Evolutionary conservation across 1,139 yeast species (phyloP).

Genomic region (Candida tetrigidarum): DNA sequence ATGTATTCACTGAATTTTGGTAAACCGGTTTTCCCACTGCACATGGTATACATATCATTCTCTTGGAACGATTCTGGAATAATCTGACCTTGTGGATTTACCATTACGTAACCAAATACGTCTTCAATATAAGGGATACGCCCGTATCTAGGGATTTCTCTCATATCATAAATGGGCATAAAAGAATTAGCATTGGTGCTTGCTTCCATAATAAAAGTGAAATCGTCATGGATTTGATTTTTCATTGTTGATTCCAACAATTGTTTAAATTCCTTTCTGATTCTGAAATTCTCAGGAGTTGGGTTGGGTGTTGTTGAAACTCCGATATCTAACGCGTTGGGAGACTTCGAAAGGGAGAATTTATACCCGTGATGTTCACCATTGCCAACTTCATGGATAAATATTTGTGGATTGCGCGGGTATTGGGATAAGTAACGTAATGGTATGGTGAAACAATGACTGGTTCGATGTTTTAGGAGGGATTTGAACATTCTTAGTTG

Average conservation of each 20-base stretch:
- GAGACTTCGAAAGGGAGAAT: slow-evolving; percentile 21
- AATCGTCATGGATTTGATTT: slow-evolving; percentile 46
- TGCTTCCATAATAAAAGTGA: slow-evolving; percentile 64
- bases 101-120: slow-evolving; percentile 71
- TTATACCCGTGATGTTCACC: slow-evolving; percentile 18
- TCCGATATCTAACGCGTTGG: slow-evolving; percentile 38
- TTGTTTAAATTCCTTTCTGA: slow-evolving; percentile 32
- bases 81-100: slow-evolving; percentile 59
- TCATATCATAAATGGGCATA: slow-evolving; percentile 76
- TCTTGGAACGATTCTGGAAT: slow-evolving; percentile 58
- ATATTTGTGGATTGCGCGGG: slow-evolving; percentile 30
- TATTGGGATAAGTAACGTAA: slow-evolving; percentile 18
- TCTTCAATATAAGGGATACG: slow-evolving; percentile 76
- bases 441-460: too few species aligned
- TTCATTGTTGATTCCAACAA: slow-evolving; percentile 32
- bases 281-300: slow-evolving; percentile 28
- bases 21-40: slow-evolving; percentile 59
- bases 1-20: slow-evolving; percentile 60
- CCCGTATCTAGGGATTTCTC: slow-evolving; percentile 69
- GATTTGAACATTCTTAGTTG: too few species aligned
- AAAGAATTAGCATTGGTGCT: slow-evolving; percentile 59
- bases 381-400: slow-evolving; percentile 23
- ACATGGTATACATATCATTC: slow-evolving; percentile 62
- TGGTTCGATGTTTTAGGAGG: too few species aligned
- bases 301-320: slow-evolving; percentile 19